Conservation (phyloP, 2,329 filamentous ascomycete genomes). For the Incumbomyces delicatus region DNA sequence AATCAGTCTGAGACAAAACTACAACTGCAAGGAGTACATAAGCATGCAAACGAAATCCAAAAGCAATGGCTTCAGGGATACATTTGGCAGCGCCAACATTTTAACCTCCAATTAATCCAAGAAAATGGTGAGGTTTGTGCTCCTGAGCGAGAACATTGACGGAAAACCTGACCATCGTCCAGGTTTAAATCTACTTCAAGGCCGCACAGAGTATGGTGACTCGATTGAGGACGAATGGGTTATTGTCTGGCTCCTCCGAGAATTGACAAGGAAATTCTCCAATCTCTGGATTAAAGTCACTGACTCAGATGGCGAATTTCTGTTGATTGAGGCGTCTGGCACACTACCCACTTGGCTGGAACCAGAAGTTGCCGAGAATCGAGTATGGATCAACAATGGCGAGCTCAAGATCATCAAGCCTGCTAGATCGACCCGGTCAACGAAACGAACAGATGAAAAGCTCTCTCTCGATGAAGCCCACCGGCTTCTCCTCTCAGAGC, state of each 20-base stretch:
- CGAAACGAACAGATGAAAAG: conserved; percentile 29
- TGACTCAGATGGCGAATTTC: conserved; percentile 89
- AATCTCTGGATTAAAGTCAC: conserved; percentile 72
- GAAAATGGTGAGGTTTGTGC: conserved; percentile 45
- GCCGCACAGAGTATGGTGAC: conserved; percentile 79
- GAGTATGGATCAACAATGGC: conserved; percentile 79
- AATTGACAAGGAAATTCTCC: conserved; percentile 63
- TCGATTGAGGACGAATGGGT: conserved; percentile 97
- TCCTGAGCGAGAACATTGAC: conserved; percentile 7
- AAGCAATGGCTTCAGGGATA: conserved; percentile 66
- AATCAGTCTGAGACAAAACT: conserved; percentile 50
- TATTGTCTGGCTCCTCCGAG: conserved; percentile 76
- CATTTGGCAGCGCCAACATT: conserved; percentile 86
- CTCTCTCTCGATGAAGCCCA: conserved; percentile 59
- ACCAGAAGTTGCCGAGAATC: conserved; percentile 77
- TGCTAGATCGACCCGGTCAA: conserved; percentile 39
- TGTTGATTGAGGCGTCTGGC: conserved; percentile 87
- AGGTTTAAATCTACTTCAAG: conserved; percentile 55
- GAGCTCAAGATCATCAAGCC: conserved; percentile 61
- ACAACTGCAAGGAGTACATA: conserved; percentile 62
- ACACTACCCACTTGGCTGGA: conserved; percentile 82
- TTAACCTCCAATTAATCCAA: conserved; percentile 55
- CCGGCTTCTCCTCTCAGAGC: conserved; percentile 46
- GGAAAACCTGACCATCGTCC: conserved; percentile 17
- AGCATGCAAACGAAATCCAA: conserved; percentile 53